Percentiles rank a stretch among this genome's conserved stretches.
These are phyloP conservation scores for Candida quercuum DNA, from an alignment of 805 yeast species.

Conservation along the genomic window DNA sequence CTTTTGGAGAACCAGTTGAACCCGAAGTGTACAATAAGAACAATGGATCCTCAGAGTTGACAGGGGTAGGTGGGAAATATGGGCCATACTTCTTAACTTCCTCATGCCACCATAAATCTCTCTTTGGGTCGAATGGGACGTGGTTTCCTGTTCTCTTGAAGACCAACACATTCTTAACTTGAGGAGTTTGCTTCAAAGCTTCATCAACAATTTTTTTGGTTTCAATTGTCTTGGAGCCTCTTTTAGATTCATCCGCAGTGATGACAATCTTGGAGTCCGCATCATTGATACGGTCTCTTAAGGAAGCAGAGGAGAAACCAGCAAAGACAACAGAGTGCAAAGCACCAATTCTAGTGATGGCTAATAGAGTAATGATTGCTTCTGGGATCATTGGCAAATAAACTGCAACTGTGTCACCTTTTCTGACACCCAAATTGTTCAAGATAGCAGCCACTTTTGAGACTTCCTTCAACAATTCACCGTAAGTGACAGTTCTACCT, in stretches of 20 bases:
- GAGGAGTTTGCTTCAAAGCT: constrained; percentile 70
- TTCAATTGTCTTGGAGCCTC: constrained; percentile 92
- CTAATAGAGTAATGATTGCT: constrained; percentile 90
- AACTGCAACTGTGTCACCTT: constrained; percentile 96
- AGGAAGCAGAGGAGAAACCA: constrained; percentile 91
- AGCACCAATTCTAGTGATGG: constrained; percentile 92
- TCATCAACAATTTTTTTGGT: constrained; percentile 95
- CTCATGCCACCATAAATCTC: constrained; percentile 97
- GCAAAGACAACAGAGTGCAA: constrained; percentile 95
- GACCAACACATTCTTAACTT: constrained; percentile 78
- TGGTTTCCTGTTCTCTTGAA: constrained; percentile 80
- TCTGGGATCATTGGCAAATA: constrained; percentile 98
- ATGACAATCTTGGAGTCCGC: constrained; percentile 83
- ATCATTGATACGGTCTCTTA: constrained; percentile 84
- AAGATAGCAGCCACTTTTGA: constrained; percentile 83
- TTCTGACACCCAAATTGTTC: constrained; percentile 76
- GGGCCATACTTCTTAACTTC: constrained; percentile 76
- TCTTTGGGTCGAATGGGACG: constrained; percentile 66
- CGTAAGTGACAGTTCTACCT: constrained; percentile 72
- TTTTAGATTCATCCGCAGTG: constrained; percentile 91
- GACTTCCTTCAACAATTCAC: constrained; percentile 80
- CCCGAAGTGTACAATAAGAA: constrained; percentile 96
- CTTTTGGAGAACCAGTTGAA: constrained; percentile 97
- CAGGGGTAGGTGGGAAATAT: constrained; percentile 83
- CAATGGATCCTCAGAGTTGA: constrained; percentile 89